phyloP scores from a whole-genome alignment of 2,329 filamentous ascomycete genomes.

The Byssothecium circinans region DNA sequence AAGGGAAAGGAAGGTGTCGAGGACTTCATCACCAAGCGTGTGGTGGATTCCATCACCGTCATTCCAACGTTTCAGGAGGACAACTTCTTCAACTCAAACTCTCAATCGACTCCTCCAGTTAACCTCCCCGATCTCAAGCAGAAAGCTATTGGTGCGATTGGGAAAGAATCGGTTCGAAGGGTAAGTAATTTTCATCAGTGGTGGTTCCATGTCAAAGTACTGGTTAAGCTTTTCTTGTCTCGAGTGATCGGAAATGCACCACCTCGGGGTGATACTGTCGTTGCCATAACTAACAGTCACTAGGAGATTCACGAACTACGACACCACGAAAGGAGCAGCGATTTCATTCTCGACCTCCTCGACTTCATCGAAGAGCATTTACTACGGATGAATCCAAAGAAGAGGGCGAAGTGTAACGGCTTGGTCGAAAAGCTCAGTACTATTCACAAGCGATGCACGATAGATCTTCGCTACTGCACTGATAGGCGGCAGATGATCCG shows the following conservation, averaged over 20 bases:
- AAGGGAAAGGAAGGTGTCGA: neutral
- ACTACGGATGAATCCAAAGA: neutral
- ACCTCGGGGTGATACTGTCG: too few relatives aligned
- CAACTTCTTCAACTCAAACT: neutral
- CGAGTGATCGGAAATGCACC: too few relatives aligned
- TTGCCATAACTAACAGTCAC: too few relatives aligned
- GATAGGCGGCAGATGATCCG: too few relatives aligned
- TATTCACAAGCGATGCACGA: too few relatives aligned
- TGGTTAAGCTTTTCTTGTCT: too few relatives aligned
- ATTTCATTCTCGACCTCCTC: conserved; percentile 3
- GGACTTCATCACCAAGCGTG: neutral
- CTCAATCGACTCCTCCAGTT: too few relatives aligned
- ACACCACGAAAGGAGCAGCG: neutral
- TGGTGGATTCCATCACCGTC: neutral
- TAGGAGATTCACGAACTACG: conserved; percentile 1
- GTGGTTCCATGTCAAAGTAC: too few relatives aligned
- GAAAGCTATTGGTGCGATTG: neutral
- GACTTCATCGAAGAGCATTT: conserved; percentile 1
- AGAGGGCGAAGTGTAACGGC: too few relatives aligned
- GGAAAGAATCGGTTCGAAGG: neutral
- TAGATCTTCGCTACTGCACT: too few relatives aligned
- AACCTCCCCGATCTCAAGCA: neutral
- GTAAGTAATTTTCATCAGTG: neutral
- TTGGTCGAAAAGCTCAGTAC: too few relatives aligned
- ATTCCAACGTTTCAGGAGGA: neutral